Evolutionary conservation across 1,139 yeast genomes (phyloP), one percentile per base, ranked within the genome.

Genomic region (Yamadazyma diddensiae): DNA sequence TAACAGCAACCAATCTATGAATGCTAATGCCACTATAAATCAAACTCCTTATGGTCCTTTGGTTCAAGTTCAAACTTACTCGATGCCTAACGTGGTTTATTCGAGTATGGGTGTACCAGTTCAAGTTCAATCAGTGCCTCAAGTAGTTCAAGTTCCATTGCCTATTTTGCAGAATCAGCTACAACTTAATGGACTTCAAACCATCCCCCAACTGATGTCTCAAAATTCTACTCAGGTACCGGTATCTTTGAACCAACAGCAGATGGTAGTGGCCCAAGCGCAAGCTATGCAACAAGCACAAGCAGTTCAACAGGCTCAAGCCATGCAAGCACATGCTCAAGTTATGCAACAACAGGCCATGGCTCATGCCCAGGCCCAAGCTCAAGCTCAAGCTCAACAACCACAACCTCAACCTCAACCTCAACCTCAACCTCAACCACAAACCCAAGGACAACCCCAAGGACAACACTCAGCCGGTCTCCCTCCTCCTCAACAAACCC

Each of bases 1-100:
- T 12, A 12, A 15, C 11, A 22, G 13, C 8, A 24, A 17, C 10
- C 11, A 27, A 8, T 7, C 15, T 8, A 7, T 12, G 6, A 26
- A 26, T 27, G 25, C 37, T 3, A 36, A 34, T 23, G 38, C 27
- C 40, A 26, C 39, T 1, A 38, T 43, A 3, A 38, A 59, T 21
- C 66, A 59, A 31, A 53, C 63, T 5, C 65, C 65, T 6, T 63
- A 59, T 40, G 67, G 66, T 1, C 63, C 66, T 6, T 38, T 65
- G 26, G 65, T 65, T 2, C 57, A 60, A 21, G 42, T 63, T 15
- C 67, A 62, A 37, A 63, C 67, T 2, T 43, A 38, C 19, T 46
- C 50, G 1, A 45, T 49, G 3, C 37, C 40, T 5, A 45, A 46
- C 28, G 47, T 41, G 8, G 29, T 45, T 15, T 45, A 44, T 29